Evolutionary conservation across 306 rosid species (phyloP).

Genomic region (Clitoria ternatea): DNA sequence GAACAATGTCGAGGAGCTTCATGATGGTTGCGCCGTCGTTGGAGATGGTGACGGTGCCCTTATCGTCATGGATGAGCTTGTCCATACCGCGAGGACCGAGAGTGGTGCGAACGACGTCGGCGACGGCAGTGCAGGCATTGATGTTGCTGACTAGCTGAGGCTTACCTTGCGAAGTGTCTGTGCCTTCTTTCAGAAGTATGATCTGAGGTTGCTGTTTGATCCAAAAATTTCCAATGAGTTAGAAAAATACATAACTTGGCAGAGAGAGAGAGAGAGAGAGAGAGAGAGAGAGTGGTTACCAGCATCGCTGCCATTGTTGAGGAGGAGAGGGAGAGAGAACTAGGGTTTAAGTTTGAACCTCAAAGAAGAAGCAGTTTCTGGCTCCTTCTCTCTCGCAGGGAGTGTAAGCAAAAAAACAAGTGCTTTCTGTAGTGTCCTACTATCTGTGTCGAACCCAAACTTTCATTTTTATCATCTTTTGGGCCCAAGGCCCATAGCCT

Average conservation of each 20-base stretch:
- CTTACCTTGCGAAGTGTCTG: constrained; percentile 96
- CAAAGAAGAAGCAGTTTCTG: background rate
- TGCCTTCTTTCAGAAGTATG: constrained; percentile 91
- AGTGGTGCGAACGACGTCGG: constrained; percentile 89
- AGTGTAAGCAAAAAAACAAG: no score
- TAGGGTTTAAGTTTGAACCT: constrained; percentile 49
- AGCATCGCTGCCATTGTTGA: constrained; percentile 84
- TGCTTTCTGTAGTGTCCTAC: background rate
- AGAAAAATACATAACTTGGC: background rate
- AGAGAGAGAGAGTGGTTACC: constrained; percentile 39
- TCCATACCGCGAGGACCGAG: constrained; percentile 98
- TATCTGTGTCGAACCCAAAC: background rate
- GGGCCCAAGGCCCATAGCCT: background rate
- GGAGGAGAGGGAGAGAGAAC: background rate
- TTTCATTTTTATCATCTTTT: background rate
- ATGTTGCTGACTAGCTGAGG: constrained; percentile 92
- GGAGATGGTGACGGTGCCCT: constrained; percentile 88
- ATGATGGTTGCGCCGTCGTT: constrained; percentile 98
- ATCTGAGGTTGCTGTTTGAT: constrained; percentile 94
- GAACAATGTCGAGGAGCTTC: constrained; percentile 92
- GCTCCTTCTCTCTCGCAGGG: constrained; percentile 10
- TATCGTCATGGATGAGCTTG: constrained; percentile 91
- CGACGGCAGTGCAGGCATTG: constrained; percentile 91
- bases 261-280: background rate
- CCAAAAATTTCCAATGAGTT: constrained; percentile 32